Conservation (phyloP, 768 basidiomycete species). For the Suillus cothurnatus region DNA sequence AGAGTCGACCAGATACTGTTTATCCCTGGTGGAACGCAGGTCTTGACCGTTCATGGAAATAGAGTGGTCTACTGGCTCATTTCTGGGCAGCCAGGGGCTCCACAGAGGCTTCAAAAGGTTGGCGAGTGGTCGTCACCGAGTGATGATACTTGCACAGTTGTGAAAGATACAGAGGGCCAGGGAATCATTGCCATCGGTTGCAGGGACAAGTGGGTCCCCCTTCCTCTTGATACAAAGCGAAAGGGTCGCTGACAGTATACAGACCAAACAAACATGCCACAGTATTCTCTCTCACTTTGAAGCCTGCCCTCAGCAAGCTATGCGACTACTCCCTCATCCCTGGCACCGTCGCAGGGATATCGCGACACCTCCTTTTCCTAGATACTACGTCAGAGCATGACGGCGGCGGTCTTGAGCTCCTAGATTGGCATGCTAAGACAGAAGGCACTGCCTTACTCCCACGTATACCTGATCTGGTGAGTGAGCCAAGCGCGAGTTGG, state of each 20-base stretch:
- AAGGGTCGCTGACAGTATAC: not conserved
- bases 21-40: slow-evolving; percentile 26
- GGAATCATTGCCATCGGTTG: slow-evolving; percentile 26
- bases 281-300: slow-evolving; percentile 21
- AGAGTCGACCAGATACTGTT: slow-evolving; percentile 31
- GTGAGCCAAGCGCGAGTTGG: slow-evolving; percentile 5
- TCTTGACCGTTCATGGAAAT: slow-evolving; percentile 30
- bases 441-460: slow-evolving; percentile 29
- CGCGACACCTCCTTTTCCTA: slow-evolving; percentile 24
- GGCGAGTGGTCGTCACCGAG: slow-evolving; percentile 22
- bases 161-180: slow-evolving; percentile 15
- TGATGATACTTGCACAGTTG: slow-evolving; percentile 21
- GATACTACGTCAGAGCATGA: slow-evolving; percentile 23
- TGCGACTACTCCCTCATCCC: slow-evolving; percentile 26
- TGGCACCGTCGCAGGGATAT: slow-evolving; percentile 27
- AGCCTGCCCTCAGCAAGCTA: slow-evolving; percentile 23
- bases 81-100: slow-evolving; percentile 17
- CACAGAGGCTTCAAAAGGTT: slow-evolving; percentile 19
- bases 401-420: slow-evolving; percentile 27
- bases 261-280: slow-evolving; percentile 21
- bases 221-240: not conserved
- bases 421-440: slow-evolving; percentile 29
- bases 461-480: slow-evolving; percentile 22
- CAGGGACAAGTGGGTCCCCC: slow-evolving; percentile 13
- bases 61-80: slow-evolving; percentile 27